Conservation (phyloP, 2,329 filamentous ascomycete species). For the Rutstroemia sp. region DNA sequence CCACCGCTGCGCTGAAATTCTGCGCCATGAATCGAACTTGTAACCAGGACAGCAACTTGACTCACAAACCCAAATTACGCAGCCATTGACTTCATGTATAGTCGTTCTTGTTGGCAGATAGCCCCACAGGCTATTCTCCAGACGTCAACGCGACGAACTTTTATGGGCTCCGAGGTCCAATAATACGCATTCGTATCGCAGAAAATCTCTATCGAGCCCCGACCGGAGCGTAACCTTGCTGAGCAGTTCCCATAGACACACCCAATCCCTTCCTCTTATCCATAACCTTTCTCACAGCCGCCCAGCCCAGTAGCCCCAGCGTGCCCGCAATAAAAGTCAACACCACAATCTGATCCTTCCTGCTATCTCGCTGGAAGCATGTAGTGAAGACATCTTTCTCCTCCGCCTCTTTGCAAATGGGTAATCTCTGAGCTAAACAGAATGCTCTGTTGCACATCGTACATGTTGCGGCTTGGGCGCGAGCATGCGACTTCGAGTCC, state of each 20-base stretch:
- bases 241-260: conserved; percentile 16
- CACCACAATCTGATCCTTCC: conserved; percentile 60
- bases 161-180: too few species aligned
- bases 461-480: conserved; percentile 41
- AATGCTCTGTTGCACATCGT: conserved; percentile 58
- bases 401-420: conserved; percentile 54
- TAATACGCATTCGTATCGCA: too few species aligned
- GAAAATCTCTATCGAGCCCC: conserved; percentile 10
- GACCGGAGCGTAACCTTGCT: conserved; percentile 22
- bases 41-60: too few species aligned
- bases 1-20: too few species aligned
- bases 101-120: too few species aligned
- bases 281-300: conserved; percentile 42
- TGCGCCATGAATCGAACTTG: too few species aligned
- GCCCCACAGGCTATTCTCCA: neutral
- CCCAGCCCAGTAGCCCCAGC: conserved; percentile 52
- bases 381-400: conserved; percentile 55
- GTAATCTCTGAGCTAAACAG: conserved; percentile 50
- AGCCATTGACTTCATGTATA: too few species aligned
- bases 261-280: conserved; percentile 33
- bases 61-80: too few species aligned
- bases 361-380: conserved; percentile 61
- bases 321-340: conserved; percentile 56
- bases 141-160: too few species aligned
- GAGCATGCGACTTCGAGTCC: conserved; percentile 12